These are phyloP conservation scores for Crucibulum laeve DNA, from an alignment of 768 basidiomycete genomes.

Conservation along the genomic window DNA sequence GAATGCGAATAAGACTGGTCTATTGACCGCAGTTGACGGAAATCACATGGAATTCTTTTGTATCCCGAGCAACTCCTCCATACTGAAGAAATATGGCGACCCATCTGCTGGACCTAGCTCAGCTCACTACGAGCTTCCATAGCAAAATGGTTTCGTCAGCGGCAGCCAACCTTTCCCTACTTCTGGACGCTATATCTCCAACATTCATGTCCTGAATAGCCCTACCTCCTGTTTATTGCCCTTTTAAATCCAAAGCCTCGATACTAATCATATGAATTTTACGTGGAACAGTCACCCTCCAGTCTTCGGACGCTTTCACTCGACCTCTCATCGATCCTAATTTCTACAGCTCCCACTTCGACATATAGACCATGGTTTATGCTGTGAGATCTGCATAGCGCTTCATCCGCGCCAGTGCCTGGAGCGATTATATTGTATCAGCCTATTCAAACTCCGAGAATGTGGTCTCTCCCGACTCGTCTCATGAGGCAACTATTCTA, in stretches of 20 bases:
- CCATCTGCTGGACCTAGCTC: conserved; percentile 17
- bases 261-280: neutral
- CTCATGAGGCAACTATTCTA: too few species aligned
- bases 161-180: neutral
- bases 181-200: neutral
- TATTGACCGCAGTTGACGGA: conserved; percentile 6
- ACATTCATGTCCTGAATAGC: neutral
- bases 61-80: conserved; percentile 6
- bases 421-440: conserved; percentile 9
- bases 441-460: conserved; percentile 12
- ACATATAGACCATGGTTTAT: neutral
- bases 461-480: too few species aligned
- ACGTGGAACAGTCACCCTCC: neutral
- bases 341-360: neutral
- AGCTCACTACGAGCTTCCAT: conserved; percentile 12
- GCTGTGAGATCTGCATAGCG: conserved; percentile 1
- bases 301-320: neutral
- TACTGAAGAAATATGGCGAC: conserved; percentile 11
- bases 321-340: neutral
- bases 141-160: conserved; percentile 2
- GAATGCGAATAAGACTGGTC: conserved; percentile 10
- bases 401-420: conserved; percentile 11
- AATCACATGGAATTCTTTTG: conserved; percentile 14
- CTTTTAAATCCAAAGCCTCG: neutral
- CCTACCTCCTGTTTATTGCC: neutral